Evolutionary conservation across 352 stramenopile species (phyloP), one percentile per base, ranked within the genome.

Genomic region (Stramenopiles sp.): DNA sequence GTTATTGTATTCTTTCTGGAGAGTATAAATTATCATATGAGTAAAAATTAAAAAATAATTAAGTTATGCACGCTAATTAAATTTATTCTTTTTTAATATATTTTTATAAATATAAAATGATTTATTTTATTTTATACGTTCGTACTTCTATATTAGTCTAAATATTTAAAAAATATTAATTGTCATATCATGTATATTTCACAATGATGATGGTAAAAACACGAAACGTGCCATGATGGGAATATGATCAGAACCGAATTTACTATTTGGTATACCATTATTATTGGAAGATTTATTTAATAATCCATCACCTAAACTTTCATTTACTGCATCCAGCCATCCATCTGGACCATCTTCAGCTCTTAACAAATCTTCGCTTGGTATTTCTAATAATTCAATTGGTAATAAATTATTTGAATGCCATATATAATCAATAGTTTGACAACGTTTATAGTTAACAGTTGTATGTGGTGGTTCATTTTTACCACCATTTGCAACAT

Each of bases 401-500:
- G 88, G 88, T 53, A 89, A 83, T 73, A 93, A 81, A 69, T 81
- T 87, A 74, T 83, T 88, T 32, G 31, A 32, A 30, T 80, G 91
- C 89, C 89, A 93, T 53, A 93, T 91, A 82, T 92, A 93, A 82
- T 93, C 89, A 82, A 93, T 92, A 63, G 89, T 91, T 88, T 88
- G 92, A 84, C 89, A 93, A 27, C 89, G 86, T 31, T 88, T 87
- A 73, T 86, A 93, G 80, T 93, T 93, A 63, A 92, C 89, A 0
- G 89, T 93, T 7, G 89, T 93, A 81, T 93, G 89, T 7, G 86
- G 87, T 7, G 89, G 89, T 74, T 93, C 89, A 29, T 87, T 83
- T 43, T 88, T 13, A 88, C 78, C 73, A 84, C 81, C 4, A 86
- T 78, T 30, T 31, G n/a, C 32, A 86, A 63, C 78, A 91, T 91